phyloP scores from a whole-genome alignment of 306 rosid genomes.

The Sicyos edulis region DNA sequence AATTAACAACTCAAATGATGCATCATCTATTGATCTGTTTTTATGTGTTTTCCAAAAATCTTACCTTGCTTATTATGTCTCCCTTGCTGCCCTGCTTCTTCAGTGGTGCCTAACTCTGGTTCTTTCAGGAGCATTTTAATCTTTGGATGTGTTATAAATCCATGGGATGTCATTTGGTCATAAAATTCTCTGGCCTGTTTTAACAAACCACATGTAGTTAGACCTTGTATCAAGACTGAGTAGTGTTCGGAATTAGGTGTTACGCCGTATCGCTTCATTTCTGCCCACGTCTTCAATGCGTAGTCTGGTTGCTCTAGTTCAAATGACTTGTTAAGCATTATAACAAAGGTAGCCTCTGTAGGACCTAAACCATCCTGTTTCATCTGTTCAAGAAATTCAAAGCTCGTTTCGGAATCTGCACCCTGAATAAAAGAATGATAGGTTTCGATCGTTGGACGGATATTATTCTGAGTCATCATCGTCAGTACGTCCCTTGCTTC shows the following conservation, averaged over 20 bases:
- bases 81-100: constrained; percentile 25
- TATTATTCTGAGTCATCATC: constrained; percentile 53
- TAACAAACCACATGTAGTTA: constrained; percentile 47
- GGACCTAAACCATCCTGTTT: constrained; percentile 58
- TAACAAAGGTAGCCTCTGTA: constrained; percentile 45
- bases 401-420: constrained; percentile 48
- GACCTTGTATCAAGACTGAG: constrained; percentile 56
- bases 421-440: constrained; percentile 74
- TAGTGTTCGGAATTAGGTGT: constrained; percentile 50
- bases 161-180: constrained; percentile 51
- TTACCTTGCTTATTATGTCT: constrained; percentile 27
- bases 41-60: constrained; percentile 19
- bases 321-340: constrained; percentile 49
- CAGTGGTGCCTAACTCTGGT: constrained; percentile 27
- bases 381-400: constrained; percentile 60
- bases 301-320: constrained; percentile 53
- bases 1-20: constrained; percentile 13
- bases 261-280: constrained; percentile 52
- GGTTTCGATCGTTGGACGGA: constrained; percentile 60
- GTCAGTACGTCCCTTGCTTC: constrained; percentile 54
- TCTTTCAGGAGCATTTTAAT: constrained; percentile 52
- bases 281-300: constrained; percentile 59
- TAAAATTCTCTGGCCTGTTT: constrained; percentile 57
- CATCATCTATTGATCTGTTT: constrained; percentile 23
- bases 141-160: constrained; percentile 56